A percentile compares a stretch with the other conserved stretches of the same genome.
These are phyloP conservation scores for Apophysomyces trapeziformis DNA, from an alignment of 371 early-diverging fungal genomes.

Conservation along the genomic window DNA sequence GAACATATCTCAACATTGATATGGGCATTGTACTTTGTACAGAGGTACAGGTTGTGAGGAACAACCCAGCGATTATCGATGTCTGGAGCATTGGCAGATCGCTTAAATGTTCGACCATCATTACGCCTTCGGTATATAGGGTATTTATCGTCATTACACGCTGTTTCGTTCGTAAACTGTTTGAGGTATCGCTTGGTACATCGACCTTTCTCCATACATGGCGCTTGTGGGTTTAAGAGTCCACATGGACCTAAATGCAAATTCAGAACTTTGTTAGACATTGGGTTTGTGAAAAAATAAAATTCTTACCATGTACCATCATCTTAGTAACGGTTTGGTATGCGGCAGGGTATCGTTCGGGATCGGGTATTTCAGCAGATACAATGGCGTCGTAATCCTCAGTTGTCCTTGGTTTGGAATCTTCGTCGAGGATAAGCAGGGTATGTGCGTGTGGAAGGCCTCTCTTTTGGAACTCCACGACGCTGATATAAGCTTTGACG, in stretches of 20 bases:
- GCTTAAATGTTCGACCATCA: too few species aligned
- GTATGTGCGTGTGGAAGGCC: slow-evolving; percentile 37
- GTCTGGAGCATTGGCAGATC: background rate
- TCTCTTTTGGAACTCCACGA: slow-evolving; percentile 36
- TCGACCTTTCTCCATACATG: slow-evolving; percentile 32
- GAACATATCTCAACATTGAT: slow-evolving; percentile 47
- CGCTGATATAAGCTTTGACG: slow-evolving; percentile 16
- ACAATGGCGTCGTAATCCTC: slow-evolving; percentile 30
- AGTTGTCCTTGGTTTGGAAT: slow-evolving; percentile 21
- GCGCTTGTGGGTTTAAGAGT: slow-evolving; percentile 10
- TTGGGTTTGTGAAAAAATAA: too few species aligned
- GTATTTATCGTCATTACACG: slow-evolving; percentile 10
- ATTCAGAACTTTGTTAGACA: too few species aligned
- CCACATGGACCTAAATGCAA: slow-evolving; percentile 34
- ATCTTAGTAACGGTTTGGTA: slow-evolving; percentile 28
- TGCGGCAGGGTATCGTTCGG: slow-evolving; percentile 15
- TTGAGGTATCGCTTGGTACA: slow-evolving; percentile 34
- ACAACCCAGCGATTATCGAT: slow-evolving; percentile 36
- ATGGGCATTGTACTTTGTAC: slow-evolving; percentile 43
- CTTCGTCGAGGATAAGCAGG: slow-evolving; percentile 28
- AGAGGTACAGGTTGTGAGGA: slow-evolving; percentile 34
- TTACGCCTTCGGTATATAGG: slow-evolving; percentile 7
- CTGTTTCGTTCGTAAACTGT: slow-evolving; percentile 14
- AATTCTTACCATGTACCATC: slow-evolving; percentile 33
- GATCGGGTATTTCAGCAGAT: slow-evolving; percentile 38